These are phyloP conservation scores for Mortierella sp. DNA, from an alignment of 371 early-diverging fungal genomes.

Conservation along the genomic window DNA sequence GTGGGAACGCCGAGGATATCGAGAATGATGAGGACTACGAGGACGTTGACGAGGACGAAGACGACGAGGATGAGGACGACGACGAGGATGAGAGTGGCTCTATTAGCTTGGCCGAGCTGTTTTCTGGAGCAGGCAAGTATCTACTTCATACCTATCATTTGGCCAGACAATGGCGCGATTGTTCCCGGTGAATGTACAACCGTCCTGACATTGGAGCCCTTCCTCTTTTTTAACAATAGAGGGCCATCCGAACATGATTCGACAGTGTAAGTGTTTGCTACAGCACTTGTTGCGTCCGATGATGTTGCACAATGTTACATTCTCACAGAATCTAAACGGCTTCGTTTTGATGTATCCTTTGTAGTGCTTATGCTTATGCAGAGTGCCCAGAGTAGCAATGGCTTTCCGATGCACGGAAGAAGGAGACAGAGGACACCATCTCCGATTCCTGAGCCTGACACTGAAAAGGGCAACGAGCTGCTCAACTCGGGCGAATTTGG, in stretches of 20 bases:
- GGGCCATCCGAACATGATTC: slow-evolving; percentile 10
- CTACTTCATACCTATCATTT: not conserved
- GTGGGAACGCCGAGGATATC: not conserved
- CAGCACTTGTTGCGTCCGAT: not conserved
- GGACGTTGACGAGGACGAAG: slow-evolving; percentile 18
- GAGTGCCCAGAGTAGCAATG: slow-evolving; percentile 3
- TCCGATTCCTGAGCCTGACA: slow-evolving; percentile 44
- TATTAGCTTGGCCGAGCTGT: slow-evolving; percentile 17
- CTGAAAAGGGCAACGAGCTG: slow-evolving; percentile 37
- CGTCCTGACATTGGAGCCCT: not conserved
- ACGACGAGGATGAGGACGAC: slow-evolving; percentile 23
- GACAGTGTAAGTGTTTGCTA: not conserved
- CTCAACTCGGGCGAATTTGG: slow-evolving; percentile 55
- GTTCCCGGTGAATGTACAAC: not conserved
- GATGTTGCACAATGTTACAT: not conserved
- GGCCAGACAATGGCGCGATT: not conserved
- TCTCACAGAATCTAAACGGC: not conserved
- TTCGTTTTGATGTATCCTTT: not conserved
- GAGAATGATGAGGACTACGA: slow-evolving; percentile 18
- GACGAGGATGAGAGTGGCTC: slow-evolving; percentile 17
- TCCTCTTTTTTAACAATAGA: not conserved
- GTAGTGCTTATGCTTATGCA: not conserved
- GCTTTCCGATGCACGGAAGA: not conserved
- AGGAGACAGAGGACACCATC: slow-evolving; percentile 22
- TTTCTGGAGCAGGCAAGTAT: slow-evolving; percentile 21